Base-by-base conservation (phyloP, 2,329 filamentous ascomycete genomes). In the Talaromyces funiculosus region DNA sequence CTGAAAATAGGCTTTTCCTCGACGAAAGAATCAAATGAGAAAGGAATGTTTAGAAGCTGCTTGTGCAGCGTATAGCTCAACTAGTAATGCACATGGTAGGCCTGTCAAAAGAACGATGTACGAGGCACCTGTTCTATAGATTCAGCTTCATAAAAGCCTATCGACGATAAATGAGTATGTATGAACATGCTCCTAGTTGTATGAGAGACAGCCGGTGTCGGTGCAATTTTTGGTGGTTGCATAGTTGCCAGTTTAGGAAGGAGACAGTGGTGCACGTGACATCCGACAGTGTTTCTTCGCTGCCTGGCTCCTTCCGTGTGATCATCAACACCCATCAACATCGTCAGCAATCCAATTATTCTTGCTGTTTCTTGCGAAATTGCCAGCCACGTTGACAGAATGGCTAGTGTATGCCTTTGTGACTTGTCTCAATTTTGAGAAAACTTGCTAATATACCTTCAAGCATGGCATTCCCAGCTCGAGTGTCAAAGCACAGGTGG, bases 391-490 rank as follows among this genome's bases (percentile, higher is more conserved):
- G 2, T 40, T 20, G 31, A 18, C n/a, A 62, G 20, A 3, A 64
- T 64, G 62, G 53, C 62, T 29, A 62, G 62, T 38, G 63, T 64
- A 61, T 65, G 66, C 64, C 64, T 54, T 57, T 16, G n/a, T 6
- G 43, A 29, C 40, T 8, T 29, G 47, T 56, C 58, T 9, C n/a
- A 6, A 2, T 54, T 14, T 33, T 18, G 26, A 53, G 51, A 45
- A 55, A 26, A 40, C n/a, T 38, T 61, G 56, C 63, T 68, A 49
- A 63, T n/a, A 62, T 70, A 68, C 67, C 57, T 63, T 63, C 64
- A 77, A 96, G 91, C 92, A 97, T 83, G 91, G 90, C 72, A 83
- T 95, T 73, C 84, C 90, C 69, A 89, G 92, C 71, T 82, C 84
- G 63, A 81, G 82, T 64, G 80, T 82, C 68, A 82, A 83, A 66